A percentile compares a stretch with the other conserved stretches of the same genome.
Evolutionary conservation across 148 eudicot species (phyloP).

Genomic region (Hydrangea macrophylla): DNA sequence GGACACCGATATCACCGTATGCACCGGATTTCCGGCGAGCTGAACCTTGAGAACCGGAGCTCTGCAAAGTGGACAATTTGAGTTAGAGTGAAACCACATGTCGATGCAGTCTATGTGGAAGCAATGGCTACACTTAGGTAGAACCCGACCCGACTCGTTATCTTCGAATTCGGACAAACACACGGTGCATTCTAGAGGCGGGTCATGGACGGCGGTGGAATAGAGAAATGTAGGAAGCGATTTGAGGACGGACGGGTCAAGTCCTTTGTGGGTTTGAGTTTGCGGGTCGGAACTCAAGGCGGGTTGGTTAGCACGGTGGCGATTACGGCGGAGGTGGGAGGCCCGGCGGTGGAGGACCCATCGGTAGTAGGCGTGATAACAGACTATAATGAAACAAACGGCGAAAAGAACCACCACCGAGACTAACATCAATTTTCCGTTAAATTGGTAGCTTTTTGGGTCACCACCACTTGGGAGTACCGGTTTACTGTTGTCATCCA

Average conservation of each 20-base stretch:
- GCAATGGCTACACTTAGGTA: conserved; percentile 42
- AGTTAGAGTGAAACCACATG: conserved; percentile 41
- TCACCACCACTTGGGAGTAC: not conserved
- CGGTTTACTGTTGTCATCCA: not conserved
- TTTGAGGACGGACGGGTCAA: conserved; percentile 16
- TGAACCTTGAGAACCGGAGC: conserved; percentile 16
- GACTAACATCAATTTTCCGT: conserved; percentile 24
- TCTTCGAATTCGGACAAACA: conserved; percentile 40
- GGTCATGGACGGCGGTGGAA: not conserved
- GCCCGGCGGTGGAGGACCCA: conserved; percentile 18
- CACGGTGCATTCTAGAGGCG: conserved; percentile 40
- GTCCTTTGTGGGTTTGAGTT: conserved; percentile 3
- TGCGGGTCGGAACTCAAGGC: not conserved
- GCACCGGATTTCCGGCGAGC: not conserved
- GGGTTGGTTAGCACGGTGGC: conserved; percentile 2
- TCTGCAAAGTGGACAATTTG: conserved; percentile 45
- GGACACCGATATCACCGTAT: not conserved
- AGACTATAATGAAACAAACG: conserved; percentile 16
- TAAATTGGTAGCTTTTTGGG: conserved; percentile 8
- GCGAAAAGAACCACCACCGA: conserved; percentile 22
- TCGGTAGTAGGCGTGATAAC: conserved; percentile 23
- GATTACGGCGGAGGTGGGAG: not conserved
- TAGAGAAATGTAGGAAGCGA: conserved; percentile 21
- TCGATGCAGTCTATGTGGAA: conserved; percentile 48
- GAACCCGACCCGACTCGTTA: conserved; percentile 23